A percentile compares a stretch with the other conserved stretches of the same genome.
Evolutionary conservation across 208 protist genomes (phyloP).

Genomic region (Leishmania gerbilli): DNA sequence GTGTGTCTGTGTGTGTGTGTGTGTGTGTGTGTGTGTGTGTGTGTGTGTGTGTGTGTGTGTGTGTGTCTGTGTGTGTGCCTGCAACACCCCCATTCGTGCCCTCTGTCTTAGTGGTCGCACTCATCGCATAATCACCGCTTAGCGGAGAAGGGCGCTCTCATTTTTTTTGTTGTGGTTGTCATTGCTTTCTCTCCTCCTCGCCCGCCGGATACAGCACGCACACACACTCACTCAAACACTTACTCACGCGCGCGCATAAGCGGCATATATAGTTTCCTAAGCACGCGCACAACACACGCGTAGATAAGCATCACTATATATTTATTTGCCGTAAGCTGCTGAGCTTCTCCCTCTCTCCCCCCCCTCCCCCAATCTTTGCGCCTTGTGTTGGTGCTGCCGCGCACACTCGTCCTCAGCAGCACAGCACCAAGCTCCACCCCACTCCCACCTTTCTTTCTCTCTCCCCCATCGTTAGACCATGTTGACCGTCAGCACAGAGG

Average conservation of each 20-base stretch:
- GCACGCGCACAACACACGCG: too few species aligned
- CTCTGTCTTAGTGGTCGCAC: not conserved
- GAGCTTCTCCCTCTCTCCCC: too few species aligned
- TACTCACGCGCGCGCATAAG: too few species aligned
- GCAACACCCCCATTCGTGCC: not conserved
- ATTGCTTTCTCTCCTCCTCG: not conserved
- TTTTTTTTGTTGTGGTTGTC: too few species aligned
- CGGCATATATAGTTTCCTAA: too few species aligned
- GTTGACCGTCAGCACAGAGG: conserved; percentile 44
- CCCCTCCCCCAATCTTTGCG: not conserved
- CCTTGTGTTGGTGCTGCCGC: not conserved
- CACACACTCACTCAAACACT: too few species aligned
- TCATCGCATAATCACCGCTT: not conserved
- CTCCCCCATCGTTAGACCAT: conserved; percentile 12
- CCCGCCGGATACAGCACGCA: too few species aligned
- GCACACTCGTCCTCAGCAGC: not conserved
- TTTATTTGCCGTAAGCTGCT: too few species aligned
- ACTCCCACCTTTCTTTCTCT: not conserved
- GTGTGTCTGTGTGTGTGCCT: not conserved
- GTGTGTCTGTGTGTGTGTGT: not conserved
- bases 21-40: not conserved
- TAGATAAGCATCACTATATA: too few species aligned
- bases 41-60: not conserved
- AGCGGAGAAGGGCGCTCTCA: not conserved
- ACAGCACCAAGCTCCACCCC: not conserved